Evolutionary conservation across 768 basidiomycete genomes (phyloP).

Genomic region (Strobilomyces dryophilus): DNA sequence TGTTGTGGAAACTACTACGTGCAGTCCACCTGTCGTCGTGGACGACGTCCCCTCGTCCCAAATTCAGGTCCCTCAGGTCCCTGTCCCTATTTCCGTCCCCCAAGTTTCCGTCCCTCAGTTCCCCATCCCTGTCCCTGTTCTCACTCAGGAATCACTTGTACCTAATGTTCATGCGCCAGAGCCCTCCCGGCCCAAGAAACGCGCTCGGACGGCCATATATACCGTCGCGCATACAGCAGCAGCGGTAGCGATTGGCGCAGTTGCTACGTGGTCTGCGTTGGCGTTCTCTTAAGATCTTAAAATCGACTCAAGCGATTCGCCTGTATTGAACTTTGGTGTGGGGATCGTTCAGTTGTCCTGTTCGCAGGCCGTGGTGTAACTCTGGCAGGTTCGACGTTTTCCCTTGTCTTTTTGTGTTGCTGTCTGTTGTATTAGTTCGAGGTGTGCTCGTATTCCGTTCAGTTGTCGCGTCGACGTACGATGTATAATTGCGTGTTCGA

Average conservation of each 20-base stretch:
- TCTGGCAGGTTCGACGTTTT: neutral
- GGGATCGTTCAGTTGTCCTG: neutral
- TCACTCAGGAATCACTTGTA: neutral
- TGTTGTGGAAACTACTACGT: neutral
- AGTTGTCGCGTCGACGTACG: neutral
- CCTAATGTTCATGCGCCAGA: neutral
- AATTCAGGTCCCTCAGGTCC: conserved; percentile 3
- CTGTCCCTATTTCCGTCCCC: conserved; percentile 1
- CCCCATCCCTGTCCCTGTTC: neutral
- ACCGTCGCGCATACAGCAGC: conserved; percentile 56
- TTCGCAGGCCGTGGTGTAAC: neutral
- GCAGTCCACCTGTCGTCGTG: neutral
- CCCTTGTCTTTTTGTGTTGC: neutral
- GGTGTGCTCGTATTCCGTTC: neutral
- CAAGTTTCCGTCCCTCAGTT: neutral
- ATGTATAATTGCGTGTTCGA: conserved; percentile 2
- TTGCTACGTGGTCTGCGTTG: conserved; percentile 69
- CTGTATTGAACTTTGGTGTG: neutral
- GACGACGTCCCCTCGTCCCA: neutral
- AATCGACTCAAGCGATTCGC: neutral
- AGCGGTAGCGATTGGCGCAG: conserved; percentile 62
- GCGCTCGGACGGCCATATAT: conserved; percentile 36
- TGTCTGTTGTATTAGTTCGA: neutral
- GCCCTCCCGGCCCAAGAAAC: conserved; percentile 38
- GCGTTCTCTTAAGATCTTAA: conserved; percentile 48